A percentile compares a stretch with the other conserved stretches of the same genome.
phyloP scores from a whole-genome alignment of 73 alveolate genomes.

The Blepharisma japonicum region DNA sequence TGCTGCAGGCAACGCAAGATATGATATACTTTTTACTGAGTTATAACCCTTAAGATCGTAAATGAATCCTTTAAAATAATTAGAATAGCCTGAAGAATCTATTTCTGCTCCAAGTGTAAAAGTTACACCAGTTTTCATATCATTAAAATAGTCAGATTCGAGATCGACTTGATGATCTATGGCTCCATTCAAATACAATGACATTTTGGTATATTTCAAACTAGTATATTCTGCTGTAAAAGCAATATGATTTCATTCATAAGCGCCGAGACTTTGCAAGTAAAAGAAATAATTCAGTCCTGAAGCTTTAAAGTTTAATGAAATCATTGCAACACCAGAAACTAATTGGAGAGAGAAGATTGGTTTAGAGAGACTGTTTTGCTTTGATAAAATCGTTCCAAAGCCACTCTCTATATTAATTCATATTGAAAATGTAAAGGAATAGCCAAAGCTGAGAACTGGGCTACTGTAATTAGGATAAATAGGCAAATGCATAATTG shows the following conservation, averaged over 20 bases:
- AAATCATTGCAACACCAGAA: neutral
- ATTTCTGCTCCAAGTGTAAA: neutral
- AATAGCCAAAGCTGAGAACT: conserved; percentile 5
- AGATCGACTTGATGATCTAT: neutral
- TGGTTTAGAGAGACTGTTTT: neutral
- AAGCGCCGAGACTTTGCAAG: neutral
- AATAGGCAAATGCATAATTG: neutral
- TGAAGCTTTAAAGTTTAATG: neutral
- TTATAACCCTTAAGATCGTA: neutral
- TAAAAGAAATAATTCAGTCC: neutral
- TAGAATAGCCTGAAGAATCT: neutral
- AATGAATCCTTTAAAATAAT: neutral
- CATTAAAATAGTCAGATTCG: too few relatives aligned
- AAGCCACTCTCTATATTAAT: neutral
- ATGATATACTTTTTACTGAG: neutral
- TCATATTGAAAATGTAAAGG: neutral
- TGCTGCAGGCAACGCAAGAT: neutral
- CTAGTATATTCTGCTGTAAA: neutral
- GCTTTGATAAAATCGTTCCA: neutral
- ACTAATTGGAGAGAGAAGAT: neutral
- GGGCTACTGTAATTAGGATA: neutral
- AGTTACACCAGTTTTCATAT: neutral
- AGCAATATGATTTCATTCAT: neutral
- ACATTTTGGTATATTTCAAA: neutral
- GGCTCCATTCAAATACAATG: neutral